phyloP scores from a whole-genome alignment of 305 asterid genomes.

The Fraxinus dipetala region DNA sequence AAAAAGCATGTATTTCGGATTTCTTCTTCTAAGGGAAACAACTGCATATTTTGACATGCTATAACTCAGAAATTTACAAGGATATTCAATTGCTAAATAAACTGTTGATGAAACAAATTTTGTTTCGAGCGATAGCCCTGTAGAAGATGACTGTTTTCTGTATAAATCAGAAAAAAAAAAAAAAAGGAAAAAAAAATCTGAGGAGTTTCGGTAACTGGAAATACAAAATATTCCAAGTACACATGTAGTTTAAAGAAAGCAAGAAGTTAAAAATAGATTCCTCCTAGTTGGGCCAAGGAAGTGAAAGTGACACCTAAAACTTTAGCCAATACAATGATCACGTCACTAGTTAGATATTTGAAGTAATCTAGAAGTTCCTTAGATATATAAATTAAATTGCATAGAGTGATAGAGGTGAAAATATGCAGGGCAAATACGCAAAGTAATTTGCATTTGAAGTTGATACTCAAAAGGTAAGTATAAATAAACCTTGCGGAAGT shows the following conservation, averaged over 20 bases:
- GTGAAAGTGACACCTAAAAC: background rate
- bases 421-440: background rate
- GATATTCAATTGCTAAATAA: background rate
- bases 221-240: background rate
- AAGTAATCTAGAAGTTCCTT: background rate
- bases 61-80: background rate
- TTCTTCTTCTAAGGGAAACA: background rate
- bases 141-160: background rate
- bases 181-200: background rate
- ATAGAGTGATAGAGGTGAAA: background rate
- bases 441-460: background rate
- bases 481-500: slow-evolving; percentile 57
- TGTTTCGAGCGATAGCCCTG: background rate
- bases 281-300: background rate
- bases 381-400: background rate
- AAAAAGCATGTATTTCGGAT: background rate
- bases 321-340: background rate
- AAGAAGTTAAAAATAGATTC: background rate
- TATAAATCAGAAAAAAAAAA: background rate
- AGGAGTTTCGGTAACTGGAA: background rate
- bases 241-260: background rate
- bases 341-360: background rate
- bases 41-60: background rate
- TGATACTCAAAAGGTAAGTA: background rate
- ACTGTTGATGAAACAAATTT: background rate